Percentiles rank a stretch among this genome's conserved stretches.
These are phyloP conservation scores for Phytophthora brassicae DNA, from an alignment of 352 stramenopile species.

Conservation along the genomic window DNA sequence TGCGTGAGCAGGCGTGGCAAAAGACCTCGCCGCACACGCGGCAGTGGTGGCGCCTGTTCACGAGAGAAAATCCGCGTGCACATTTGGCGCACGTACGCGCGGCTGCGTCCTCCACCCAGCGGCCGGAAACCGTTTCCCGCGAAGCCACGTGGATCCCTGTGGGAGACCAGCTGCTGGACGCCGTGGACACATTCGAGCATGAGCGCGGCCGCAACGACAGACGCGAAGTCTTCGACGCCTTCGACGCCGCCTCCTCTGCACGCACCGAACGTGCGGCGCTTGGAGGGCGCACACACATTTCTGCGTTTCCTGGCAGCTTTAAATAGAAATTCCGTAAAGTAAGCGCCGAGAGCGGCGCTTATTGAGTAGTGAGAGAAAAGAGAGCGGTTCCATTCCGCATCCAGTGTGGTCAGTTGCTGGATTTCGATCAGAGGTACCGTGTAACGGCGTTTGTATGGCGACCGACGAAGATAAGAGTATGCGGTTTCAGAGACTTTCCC, in stretches of 20 bases:
- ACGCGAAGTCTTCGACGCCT: slow-evolving; percentile 14
- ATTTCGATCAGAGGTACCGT: neutral
- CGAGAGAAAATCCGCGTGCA: slow-evolving; percentile 65
- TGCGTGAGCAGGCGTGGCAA: slow-evolving; percentile 79
- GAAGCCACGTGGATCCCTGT: slow-evolving; percentile 35
- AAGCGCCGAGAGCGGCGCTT: slow-evolving; percentile 7
- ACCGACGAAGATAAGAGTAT: neutral
- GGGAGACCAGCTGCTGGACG: slow-evolving; percentile 69
- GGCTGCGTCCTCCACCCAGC: slow-evolving; percentile 67
- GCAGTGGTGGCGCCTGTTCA: slow-evolving; percentile 82
- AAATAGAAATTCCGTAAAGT: slow-evolving; percentile 25
- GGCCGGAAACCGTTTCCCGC: slow-evolving; percentile 64
- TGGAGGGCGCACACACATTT: slow-evolving; percentile 52
- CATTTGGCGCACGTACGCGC: slow-evolving; percentile 66
- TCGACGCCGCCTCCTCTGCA: slow-evolving; percentile 26
- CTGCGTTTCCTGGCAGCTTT: slow-evolving; percentile 2
- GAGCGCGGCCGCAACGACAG: slow-evolving; percentile 39
- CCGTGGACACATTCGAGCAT: slow-evolving; percentile 69
- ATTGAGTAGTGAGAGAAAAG: slow-evolving; percentile 28
- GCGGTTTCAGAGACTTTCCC: neutral
- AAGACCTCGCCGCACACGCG: slow-evolving; percentile 84
- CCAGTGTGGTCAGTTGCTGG: neutral
- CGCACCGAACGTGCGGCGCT: slow-evolving; percentile 31
- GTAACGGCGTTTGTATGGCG: neutral
- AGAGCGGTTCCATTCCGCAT: neutral